Evolutionary conservation across 2,329 filamentous ascomycete genomes (phyloP), one percentile per base, ranked within the genome.

Genomic region (Venturia pyrina): DNA sequence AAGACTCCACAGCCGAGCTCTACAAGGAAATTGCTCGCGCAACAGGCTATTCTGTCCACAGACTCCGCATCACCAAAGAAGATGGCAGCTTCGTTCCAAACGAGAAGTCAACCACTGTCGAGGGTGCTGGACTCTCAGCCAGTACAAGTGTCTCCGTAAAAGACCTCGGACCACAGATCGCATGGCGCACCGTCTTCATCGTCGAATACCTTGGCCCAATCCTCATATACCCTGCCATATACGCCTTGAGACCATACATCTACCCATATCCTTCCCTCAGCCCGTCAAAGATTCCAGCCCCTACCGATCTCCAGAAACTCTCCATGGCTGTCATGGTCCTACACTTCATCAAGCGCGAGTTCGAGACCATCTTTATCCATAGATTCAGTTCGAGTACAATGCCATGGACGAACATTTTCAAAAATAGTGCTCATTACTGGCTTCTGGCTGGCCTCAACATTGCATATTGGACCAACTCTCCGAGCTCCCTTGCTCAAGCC

Each of bases 361-460:
- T 91, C 70, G 95, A 99, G 81, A 98, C 95, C 0, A 75, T 96
- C 68, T 96, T 95, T 75, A 85, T 99, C 68, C 95, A 99, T 82
- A 91, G 91, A 75, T 99, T 99, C 82, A 93, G 91, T 66, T 87
- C 89, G 68, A 91, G 89, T 73, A 99, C 95, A 62, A 99, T 99
- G 95, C 95, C 95, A 21, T 83, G 85, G 67, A 80, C 78, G 74
- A 96, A 96, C 81, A 91, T 99, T 75, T 89, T 97, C 85, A 95
- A 93, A 79, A 99, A 99, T 83, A 91, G 88, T 70, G 85, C 85
- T 70, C 93, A 97, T 81, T 99, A 99, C 85, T 99, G 95, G 95
- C 73, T 88, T 43, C 78, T 93, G 65, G 88, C 89, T 5, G 95
- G 95, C 62, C 74, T 92, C 34, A 85, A 95, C 72, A 87, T 93